Evolutionary conservation across 1,139 yeast species (phyloP).

Genomic region (Diutina catenulata): DNA sequence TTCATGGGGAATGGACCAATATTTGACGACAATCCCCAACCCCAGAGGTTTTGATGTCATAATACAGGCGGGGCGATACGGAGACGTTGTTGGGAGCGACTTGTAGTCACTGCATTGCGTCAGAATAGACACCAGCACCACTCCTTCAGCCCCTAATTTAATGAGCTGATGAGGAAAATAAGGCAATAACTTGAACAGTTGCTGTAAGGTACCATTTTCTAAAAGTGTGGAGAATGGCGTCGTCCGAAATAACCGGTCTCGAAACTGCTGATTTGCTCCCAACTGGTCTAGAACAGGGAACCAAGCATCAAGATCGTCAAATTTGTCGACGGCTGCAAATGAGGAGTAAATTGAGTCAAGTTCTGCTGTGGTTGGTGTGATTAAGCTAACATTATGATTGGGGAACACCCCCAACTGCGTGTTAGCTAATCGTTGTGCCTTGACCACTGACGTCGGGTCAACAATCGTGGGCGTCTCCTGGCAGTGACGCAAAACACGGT

Average conservation of each 20-base stretch:
- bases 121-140: conserved; percentile 31
- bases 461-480: conserved; percentile 24
- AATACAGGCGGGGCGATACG: conserved; percentile 16
- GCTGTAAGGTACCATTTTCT: conserved; percentile 49
- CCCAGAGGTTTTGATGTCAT: conserved; percentile 11
- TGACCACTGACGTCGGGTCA: conserved; percentile 71
- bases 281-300: conserved; percentile 60
- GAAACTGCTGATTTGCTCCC: conserved; percentile 36
- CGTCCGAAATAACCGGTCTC: conserved; percentile 25
- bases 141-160: conserved; percentile 60
- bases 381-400: conserved; percentile 22
- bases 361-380: conserved; percentile 64
- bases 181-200: conserved; percentile 60
- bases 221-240: conserved; percentile 16
- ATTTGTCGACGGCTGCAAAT: conserved; percentile 35
- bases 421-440: conserved; percentile 32
- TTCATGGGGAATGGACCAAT: conserved; percentile 40
- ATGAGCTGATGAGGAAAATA: conserved; percentile 56
- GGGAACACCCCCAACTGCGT: conserved; percentile 18
- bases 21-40: conserved; percentile 50
- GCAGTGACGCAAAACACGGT: conserved; percentile 20
- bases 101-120: conserved; percentile 15
- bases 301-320: conserved; percentile 58
- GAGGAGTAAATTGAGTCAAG: conserved; percentile 41
- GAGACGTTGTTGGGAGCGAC: conserved; percentile 26